Evolutionary conservation across 768 basidiomycete genomes (phyloP).

Genomic region (Boletus coccyginus): DNA sequence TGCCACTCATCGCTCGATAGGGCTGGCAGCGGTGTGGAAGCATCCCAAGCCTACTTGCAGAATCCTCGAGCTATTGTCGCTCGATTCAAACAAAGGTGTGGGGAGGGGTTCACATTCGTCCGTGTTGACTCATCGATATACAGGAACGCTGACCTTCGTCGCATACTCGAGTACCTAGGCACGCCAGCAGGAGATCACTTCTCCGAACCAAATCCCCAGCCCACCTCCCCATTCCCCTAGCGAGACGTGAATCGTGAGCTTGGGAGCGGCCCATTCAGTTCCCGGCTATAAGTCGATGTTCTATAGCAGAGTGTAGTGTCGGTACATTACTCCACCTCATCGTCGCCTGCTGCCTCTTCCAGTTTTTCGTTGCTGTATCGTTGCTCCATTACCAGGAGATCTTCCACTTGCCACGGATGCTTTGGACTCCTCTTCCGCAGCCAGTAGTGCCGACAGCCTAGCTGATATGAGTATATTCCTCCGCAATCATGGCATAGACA

Average conservation of each 20-base stretch:
- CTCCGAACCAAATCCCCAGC: conserved; percentile 8
- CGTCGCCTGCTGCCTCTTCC: conserved; percentile 37
- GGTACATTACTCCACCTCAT: conserved; percentile 10
- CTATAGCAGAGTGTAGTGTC: conserved; percentile 6
- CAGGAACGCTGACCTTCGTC: conserved; percentile 55
- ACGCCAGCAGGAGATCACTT: conserved; percentile 1
- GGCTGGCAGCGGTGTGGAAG: conserved; percentile 18
- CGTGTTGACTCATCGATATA: conserved; percentile 8
- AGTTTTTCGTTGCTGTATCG: conserved; percentile 33
- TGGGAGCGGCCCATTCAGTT: too few relatives aligned
- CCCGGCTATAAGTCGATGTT: not conserved
- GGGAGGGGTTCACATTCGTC: not conserved
- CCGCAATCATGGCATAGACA: conserved; percentile 15
- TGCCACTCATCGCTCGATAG: conserved; percentile 5
- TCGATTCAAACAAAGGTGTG: conserved; percentile 69
- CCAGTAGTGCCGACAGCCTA: conserved; percentile 46
- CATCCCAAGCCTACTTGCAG: conserved; percentile 28
- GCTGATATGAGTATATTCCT: conserved; percentile 3
- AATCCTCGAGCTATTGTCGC: conserved; percentile 51
- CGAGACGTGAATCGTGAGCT: not conserved
- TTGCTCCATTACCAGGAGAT: conserved; percentile 19
- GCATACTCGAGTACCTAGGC: conserved; percentile 53
- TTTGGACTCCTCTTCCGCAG: conserved; percentile 39
- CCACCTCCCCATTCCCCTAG: conserved; percentile 8
- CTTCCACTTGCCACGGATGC: conserved; percentile 20